Conservation (phyloP, 2,329 filamentous ascomycete species). For the Fonsecaea nubica region DNA sequence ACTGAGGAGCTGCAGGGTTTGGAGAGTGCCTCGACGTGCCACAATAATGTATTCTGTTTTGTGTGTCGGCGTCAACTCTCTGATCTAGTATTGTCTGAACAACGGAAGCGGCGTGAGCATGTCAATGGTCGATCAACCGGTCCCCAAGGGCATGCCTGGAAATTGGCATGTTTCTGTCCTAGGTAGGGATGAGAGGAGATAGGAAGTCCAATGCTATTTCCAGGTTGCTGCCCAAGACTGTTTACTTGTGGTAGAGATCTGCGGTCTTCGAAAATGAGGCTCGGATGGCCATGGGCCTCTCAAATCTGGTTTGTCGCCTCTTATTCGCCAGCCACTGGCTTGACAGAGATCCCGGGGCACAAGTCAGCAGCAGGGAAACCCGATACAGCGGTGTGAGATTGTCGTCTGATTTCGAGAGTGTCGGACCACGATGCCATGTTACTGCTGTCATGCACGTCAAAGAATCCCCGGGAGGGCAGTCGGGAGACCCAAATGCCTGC, state of each 20-base stretch:
- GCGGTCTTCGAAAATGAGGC: slow-evolving; percentile 4
- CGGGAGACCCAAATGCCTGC: slow-evolving; percentile 8
- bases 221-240: slow-evolving; percentile 8
- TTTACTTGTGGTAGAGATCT: slow-evolving; percentile 7
- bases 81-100: background rate
- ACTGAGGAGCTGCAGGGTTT: background rate
- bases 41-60: background rate
- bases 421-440: slow-evolving; percentile 10
- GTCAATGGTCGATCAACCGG: background rate
- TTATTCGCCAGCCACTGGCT: background rate
- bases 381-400: slow-evolving; percentile 9
- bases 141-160: background rate
- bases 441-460: slow-evolving; percentile 36
- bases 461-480: slow-evolving; percentile 21
- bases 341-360: background rate
- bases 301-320: background rate
- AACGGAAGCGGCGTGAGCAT: background rate
- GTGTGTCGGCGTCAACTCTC: background rate
- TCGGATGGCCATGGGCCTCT: background rate
- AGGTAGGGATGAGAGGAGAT: slow-evolving; percentile 1
- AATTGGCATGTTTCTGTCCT: background rate
- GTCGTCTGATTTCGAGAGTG: slow-evolving; percentile 5
- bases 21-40: background rate
- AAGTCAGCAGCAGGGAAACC: background rate
- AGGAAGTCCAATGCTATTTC: background rate